These are phyloP conservation scores for Tetrahymena elliotti DNA, from an alignment of 73 alveolate species.

Conservation along the genomic window DNA sequence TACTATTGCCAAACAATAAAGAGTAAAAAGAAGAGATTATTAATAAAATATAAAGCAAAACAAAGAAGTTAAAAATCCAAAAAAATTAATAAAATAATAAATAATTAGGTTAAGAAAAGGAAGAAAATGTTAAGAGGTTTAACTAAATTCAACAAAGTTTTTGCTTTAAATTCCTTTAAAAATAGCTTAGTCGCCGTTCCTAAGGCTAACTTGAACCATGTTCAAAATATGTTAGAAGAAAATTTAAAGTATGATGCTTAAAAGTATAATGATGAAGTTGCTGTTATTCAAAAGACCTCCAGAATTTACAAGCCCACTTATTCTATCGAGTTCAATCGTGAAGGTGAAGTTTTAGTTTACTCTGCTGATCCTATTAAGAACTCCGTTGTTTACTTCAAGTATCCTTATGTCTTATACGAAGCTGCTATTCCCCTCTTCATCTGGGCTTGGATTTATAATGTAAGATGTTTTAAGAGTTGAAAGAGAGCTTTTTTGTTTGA, in stretches of 20 bases:
- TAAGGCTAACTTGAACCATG: conserved; percentile 10
- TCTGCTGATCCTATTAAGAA: conserved; percentile 71
- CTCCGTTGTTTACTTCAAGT: conserved; percentile 56
- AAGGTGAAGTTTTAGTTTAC: conserved; percentile 78
- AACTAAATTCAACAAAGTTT: not conserved
- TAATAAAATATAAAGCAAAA: not conserved
- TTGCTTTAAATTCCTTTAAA: not conserved
- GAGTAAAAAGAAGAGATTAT: not conserved
- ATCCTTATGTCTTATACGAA: conserved; percentile 71
- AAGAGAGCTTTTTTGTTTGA: not conserved
- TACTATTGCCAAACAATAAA: not conserved
- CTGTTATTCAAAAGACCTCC: conserved; percentile 46
- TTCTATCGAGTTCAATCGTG: conserved; percentile 81
- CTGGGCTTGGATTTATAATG: conserved; percentile 68
- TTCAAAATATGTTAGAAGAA: conserved; percentile 23
- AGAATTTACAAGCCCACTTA: conserved; percentile 76
- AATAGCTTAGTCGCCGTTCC: not conserved
- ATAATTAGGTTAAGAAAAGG: not conserved
- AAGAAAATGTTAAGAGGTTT: not conserved
- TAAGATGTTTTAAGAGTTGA: not conserved
- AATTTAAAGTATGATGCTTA: conserved; percentile 12
- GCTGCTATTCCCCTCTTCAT: conserved; percentile 61
- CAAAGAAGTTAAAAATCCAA: not conserved
- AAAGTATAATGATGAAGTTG: conserved; percentile 24
- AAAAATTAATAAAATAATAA: not conserved